A percentile compares a stretch with the other conserved stretches of the same genome.
Conservation (phyloP, 2,329 filamentous ascomycete species). For the Karstenula rhodostoma region DNA sequence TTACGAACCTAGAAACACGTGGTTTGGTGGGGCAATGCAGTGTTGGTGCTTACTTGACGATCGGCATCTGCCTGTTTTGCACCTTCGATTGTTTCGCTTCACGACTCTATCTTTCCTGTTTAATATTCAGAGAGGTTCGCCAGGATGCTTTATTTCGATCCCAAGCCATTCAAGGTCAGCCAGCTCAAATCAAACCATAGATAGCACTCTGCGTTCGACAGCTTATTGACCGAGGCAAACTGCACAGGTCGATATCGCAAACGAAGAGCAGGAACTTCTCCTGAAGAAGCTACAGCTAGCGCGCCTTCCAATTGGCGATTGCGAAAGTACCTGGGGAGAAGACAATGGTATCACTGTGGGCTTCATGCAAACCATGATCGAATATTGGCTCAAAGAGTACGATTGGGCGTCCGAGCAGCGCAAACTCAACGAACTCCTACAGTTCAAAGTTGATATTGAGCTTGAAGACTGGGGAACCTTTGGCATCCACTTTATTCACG, state of each 20-base stretch:
- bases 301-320: slow-evolving; percentile 1
- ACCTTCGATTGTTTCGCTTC: neutral
- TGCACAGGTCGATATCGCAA: slow-evolving; percentile 1
- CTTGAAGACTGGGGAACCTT: slow-evolving; percentile 8
- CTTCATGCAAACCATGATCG: slow-evolving; percentile 2
- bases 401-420: slow-evolving; percentile 3
- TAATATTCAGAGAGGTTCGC: neutral
- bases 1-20: neutral
- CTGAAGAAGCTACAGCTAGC: slow-evolving; percentile 8
- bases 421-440: slow-evolving; percentile 5
- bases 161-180: slow-evolving; percentile 2
- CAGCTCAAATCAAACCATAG: neutral
- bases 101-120: neutral
- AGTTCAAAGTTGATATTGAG: slow-evolving; percentile 5
- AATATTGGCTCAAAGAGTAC: slow-evolving; percentile 12
- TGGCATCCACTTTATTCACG: slow-evolving; percentile 12
- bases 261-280: slow-evolving; percentile 2
- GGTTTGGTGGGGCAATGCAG: neutral
- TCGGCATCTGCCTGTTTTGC: neutral
- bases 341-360: slow-evolving; percentile 5
- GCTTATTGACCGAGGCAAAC: neutral
- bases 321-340: slow-evolving; percentile 1
- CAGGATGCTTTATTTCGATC: neutral
- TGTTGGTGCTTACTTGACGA: neutral
- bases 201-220: neutral